phyloP scores from a whole-genome alignment of 2,329 filamentous ascomycete genomes.

The Mycocentrospora acerina region DNA sequence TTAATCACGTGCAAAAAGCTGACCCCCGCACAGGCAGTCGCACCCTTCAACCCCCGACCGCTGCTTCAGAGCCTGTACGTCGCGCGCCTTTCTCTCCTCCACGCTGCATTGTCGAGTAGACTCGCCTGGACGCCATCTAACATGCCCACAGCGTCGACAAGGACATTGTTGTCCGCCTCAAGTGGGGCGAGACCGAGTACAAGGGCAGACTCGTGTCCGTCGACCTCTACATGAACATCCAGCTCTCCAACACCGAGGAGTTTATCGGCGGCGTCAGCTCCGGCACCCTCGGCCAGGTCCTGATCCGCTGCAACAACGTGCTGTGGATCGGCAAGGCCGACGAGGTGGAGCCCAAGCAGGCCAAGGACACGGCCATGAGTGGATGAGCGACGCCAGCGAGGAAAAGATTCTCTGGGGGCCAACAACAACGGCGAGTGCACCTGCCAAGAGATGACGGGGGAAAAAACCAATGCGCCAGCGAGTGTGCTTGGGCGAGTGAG shows the following conservation, averaged over 20 bases:
- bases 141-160: slow-evolving; percentile 71
- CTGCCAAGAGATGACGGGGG: background rate
- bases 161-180: slow-evolving; percentile 86
- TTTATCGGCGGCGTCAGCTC: slow-evolving; percentile 86
- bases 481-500: too few relatives aligned
- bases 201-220: slow-evolving; percentile 89
- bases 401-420: background rate
- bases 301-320: slow-evolving; percentile 99
- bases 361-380: slow-evolving; percentile 44
- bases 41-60: slow-evolving; percentile 94
- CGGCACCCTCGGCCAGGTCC: slow-evolving; percentile 81
- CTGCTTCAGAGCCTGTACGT: slow-evolving; percentile 90
- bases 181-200: slow-evolving; percentile 98
- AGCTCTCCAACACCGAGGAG: slow-evolving; percentile 87
- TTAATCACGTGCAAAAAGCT: slow-evolving; percentile 8
- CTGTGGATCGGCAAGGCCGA: slow-evolving; percentile 75
- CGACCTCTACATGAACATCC: slow-evolving; percentile 99
- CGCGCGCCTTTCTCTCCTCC: slow-evolving; percentile 1
- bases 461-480: background rate
- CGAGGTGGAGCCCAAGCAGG: slow-evolving; percentile 45
- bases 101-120: background rate
- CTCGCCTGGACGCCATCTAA: slow-evolving; percentile 9
- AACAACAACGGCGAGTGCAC: background rate
- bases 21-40: slow-evolving; percentile 49
- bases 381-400: slow-evolving; percentile 29